Base-by-base conservation (phyloP, 1,139 yeast genomes). In the Candida frijolesensis region DNA sequence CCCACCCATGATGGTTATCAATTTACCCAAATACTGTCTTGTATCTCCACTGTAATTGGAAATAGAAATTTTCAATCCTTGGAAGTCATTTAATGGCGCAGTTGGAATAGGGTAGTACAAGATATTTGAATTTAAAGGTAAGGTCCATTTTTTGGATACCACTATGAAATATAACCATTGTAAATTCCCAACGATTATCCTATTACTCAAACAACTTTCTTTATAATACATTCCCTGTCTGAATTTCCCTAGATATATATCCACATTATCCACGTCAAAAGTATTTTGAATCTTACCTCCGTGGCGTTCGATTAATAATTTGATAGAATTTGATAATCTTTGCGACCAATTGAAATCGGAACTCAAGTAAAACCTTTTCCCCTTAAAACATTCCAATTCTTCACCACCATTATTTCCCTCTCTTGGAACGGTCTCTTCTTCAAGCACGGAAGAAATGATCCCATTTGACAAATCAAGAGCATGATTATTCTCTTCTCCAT, bases 11-110 rank as follows among this genome's bases (percentile, higher is more conserved):
- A 85, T 74, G 14, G 76, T 72, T 8, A 88, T 80, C n/a, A 94
- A 71, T 46, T 76, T 76, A 45, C 85, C 82, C 35, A 94, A 69
- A 60, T 89, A 92, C 18, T 73, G 69, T 41, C 99, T 73, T 0
- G 96, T 87, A 59, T 87, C 95, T 0, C 97, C 97, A 22, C 88
- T 81, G 62, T 89, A 91, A 60, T 89, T 89, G 0, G 97, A 85
- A 5, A 89, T 80, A 4, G 91, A 79, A 9, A 90, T 80, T 12
- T 75, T 70, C 42, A 82, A 66, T 14, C 78, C 75, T 22, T 72
- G 68, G 74, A 89, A 77, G 9, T 74, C 82, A 10, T 78, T 67
- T 32, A 89, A 57, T 2, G 83, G 83, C 12, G 67, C 66, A 41
- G 64, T 60, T 1, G 87, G 89, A n/a, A 76, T 70, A 0, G 98